Evolutionary conservation across 306 rosid genomes (phyloP), one percentile per base, ranked within the genome.

Genomic region (Rosa rugosa): DNA sequence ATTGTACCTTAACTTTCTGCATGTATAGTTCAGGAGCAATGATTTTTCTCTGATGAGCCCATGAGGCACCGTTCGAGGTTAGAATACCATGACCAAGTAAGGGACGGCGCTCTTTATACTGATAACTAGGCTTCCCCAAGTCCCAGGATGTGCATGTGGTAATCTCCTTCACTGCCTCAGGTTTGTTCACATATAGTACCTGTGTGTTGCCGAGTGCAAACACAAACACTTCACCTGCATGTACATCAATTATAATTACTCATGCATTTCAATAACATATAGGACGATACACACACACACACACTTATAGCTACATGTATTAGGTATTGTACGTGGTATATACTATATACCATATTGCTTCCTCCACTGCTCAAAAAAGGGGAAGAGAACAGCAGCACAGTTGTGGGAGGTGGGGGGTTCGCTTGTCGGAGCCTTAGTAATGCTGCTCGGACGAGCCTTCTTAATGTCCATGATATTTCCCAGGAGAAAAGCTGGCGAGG

Each of bases 1-100:
- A 1, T 23, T 5, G 31, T 82, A 88, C 91, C 91, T 88, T 88
- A 18, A 86, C 86, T 67, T 88, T 88, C 16, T 82, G 89, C 79
- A 82, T 74, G 81, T 82, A 86, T 1, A 88, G 67, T 60, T 86
- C 85, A 60, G 89, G 89, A 73, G 91, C 87, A 80, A 88, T 57
- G 46, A 86, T 22, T 23, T 82, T 84, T 25, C 88, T 84, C 73
- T 88, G 88, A 53, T 80, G 69, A 0, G 72, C 84, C 91, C 89
- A 88, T 7, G 27, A 45, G 49, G 72, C 22, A 1, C 89, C 91
- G 54, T 84, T 88, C 16, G 89, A 86, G 27, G 88, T 73, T 12
- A 84, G 0, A 75, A 88, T 60, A n/a, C 91, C 91, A 3, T 71
- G 71, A 27, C 91, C 91, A 2, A 88, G 80, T 80, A 88, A 73